Evolutionary conservation across 768 basidiomycete species (phyloP), one percentile per base, ranked within the genome.

Genomic region (Rhizopogon sp.): DNA sequence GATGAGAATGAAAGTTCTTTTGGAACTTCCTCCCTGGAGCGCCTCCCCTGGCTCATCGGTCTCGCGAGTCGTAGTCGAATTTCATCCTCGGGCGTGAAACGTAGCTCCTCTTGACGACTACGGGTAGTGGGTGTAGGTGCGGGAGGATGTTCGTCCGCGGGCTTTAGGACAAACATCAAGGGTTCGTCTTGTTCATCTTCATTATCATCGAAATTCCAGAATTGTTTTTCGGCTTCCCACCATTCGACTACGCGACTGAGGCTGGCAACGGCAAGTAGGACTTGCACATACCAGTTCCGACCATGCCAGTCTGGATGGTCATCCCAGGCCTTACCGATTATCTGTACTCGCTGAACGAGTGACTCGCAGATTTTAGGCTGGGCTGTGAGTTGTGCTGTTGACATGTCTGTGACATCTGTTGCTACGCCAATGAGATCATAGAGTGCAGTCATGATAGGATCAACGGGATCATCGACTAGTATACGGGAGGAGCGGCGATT

Each of bases 211-310:
- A 98, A 98, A 65, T 97, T 97, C 97, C 97, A 99, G 71, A 99
- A 99, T 62, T 95, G 93, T 66, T 95, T 95, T 76, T 98, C 96
- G 10, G 97, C 97, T 71, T 97, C 95, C 93, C 94, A 98, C 96
- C 97, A 99, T 66, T 98, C 97, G 59, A 98, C 88, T 29, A 98
- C 97, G 55, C 96, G 88, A 70, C 88, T 91, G 59, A 99, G 84
- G 64, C 92, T 93, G 33, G 97, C 97, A 46, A 98, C 87, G 20
- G 97, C 96, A 47, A 98, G 85, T 5, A 98, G 79, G 28, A 98
- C 87, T 66, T 96, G 94, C 51, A 98, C 94, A 72, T 98, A 98
- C 97, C 96, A 99, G 56, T 90, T 93, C 55, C 96, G 80, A 25
- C 97, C 95, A 62, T 94, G 93, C 90, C 95, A 98, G 68, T 98